These are phyloP conservation scores for Phytopythium mirpurense DNA, from an alignment of 352 stramenopile genomes.

Conservation along the genomic window DNA sequence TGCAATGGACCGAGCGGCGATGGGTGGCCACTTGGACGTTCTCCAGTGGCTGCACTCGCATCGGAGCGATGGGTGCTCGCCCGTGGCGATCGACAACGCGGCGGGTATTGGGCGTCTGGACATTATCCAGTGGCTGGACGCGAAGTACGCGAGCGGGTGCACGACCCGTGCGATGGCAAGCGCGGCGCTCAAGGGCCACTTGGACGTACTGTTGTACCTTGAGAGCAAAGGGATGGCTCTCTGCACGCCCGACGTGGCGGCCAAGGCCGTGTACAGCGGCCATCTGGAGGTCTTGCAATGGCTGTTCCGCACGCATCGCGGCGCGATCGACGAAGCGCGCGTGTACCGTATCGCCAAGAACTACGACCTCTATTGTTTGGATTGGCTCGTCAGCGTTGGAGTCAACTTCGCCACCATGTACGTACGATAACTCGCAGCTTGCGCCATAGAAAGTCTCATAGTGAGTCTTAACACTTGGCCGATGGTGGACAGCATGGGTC, in stretches of 20 bases:
- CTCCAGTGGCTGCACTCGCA: conserved; percentile 16
- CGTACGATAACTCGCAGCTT: too few relatives aligned
- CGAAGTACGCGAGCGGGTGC: conserved; percentile 18
- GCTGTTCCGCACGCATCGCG: conserved; percentile 21
- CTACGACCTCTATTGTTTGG: conserved; percentile 23
- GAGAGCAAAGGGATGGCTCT: background rate
- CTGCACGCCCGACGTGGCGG: conserved; percentile 17
- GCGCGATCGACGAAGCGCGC: conserved; percentile 16
- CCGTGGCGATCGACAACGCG: conserved; percentile 18
- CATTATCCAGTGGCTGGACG: conserved; percentile 28
- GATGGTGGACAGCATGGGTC: background rate
- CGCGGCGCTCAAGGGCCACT: conserved; percentile 17
- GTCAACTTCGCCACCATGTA: conserved; percentile 5
- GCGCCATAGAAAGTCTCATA: too few relatives aligned
- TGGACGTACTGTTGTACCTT: conserved; percentile 4
- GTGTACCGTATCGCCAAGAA: conserved; percentile 27
- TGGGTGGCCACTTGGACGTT: conserved; percentile 17
- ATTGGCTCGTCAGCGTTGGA: conserved; percentile 18
- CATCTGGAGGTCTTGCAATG: conserved; percentile 20
- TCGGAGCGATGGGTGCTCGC: conserved; percentile 17
- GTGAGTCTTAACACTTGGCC: background rate
- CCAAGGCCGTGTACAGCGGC: conserved; percentile 21
- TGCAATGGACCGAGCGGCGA: conserved; percentile 18
- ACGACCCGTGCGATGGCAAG: conserved; percentile 21
- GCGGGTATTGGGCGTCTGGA: conserved; percentile 18